phyloP scores from a whole-genome alignment of 352 stramenopile genomes.

The Phytophthora melonis region DNA sequence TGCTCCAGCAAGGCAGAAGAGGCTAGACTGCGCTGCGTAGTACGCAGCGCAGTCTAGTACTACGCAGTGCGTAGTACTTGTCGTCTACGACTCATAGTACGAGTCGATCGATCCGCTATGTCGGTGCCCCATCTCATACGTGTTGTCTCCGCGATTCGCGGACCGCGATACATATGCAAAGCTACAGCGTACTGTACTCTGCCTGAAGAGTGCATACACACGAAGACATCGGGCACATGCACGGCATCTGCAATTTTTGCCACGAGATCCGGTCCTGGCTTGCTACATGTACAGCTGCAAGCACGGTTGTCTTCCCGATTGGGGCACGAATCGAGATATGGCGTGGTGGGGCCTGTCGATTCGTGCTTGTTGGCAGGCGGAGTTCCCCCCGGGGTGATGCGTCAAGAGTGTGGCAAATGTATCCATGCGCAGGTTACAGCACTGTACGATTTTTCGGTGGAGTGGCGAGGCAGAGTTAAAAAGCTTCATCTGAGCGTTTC shows the following conservation, averaged over 20 bases:
- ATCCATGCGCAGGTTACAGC: background rate
- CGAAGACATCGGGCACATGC: no score
- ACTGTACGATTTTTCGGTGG: background rate
- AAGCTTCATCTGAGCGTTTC: background rate
- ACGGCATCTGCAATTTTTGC: background rate
- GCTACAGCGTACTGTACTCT: no score
- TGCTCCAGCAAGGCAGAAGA: background rate
- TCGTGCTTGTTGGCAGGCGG: background rate
- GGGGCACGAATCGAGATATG: background rate
- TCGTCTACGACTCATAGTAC: background rate
- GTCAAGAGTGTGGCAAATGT: background rate
- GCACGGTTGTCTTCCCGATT: no score
- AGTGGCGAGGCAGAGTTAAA: background rate
- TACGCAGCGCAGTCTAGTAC: no score
- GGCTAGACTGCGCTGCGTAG: background rate
- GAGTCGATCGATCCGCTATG: background rate
- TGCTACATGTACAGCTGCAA: no score
- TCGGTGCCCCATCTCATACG: background rate
- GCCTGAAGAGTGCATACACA: no score
- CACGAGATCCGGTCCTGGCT: background rate
- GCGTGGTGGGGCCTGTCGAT: no score
- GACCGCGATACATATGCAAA: no score
- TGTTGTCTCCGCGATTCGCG: background rate
- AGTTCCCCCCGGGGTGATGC: no score
- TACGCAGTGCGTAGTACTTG: no score